Conservation (phyloP, 2,329 filamentous ascomycete species). For the Penicillium sp. region DNA sequence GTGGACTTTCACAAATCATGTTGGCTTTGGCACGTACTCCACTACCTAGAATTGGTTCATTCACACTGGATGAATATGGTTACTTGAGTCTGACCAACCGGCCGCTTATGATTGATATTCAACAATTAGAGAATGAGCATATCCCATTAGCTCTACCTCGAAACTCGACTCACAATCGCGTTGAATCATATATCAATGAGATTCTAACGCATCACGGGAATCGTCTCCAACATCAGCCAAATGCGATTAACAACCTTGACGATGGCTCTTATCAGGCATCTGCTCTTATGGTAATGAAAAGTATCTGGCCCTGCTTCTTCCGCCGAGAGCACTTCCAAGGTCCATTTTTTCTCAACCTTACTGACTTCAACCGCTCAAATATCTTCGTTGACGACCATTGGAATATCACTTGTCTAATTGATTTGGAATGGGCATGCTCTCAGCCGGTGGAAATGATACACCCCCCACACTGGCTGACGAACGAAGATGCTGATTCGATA, state of each 20-base stretch:
- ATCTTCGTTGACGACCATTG: constrained; percentile 19
- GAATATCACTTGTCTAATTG: constrained; percentile 14
- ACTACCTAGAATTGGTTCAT: constrained; percentile 33
- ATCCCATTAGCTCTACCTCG: constrained; percentile 8
- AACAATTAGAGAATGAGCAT: constrained; percentile 8
- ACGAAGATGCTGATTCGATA: constrained; percentile 12
- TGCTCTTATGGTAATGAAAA: constrained; percentile 28
- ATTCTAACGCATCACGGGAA: constrained; percentile 5
- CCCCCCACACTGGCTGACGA: constrained; percentile 26
- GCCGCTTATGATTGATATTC: constrained; percentile 14
- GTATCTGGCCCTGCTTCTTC: constrained; percentile 24
- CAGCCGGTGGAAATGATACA: constrained; percentile 10
- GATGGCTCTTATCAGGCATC: constrained; percentile 16
- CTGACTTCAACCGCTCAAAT: constrained; percentile 36
- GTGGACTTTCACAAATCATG: constrained; percentile 15
- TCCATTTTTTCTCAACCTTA: constrained; percentile 33
- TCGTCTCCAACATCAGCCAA: constrained; percentile 22
- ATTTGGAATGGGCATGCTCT: constrained; percentile 16
- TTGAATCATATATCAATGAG: constrained; percentile 9
- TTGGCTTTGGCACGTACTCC: constrained; percentile 16
- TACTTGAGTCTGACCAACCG: constrained; percentile 15
- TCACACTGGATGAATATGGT: constrained; percentile 25
- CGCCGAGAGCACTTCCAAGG: constrained; percentile 29
- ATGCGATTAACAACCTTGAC: constrained; percentile 13
- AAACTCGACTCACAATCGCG: constrained; percentile 1